Evolutionary conservation across 2,329 filamentous ascomycete genomes (phyloP).

Genomic region (Colletotrichum agaves): DNA sequence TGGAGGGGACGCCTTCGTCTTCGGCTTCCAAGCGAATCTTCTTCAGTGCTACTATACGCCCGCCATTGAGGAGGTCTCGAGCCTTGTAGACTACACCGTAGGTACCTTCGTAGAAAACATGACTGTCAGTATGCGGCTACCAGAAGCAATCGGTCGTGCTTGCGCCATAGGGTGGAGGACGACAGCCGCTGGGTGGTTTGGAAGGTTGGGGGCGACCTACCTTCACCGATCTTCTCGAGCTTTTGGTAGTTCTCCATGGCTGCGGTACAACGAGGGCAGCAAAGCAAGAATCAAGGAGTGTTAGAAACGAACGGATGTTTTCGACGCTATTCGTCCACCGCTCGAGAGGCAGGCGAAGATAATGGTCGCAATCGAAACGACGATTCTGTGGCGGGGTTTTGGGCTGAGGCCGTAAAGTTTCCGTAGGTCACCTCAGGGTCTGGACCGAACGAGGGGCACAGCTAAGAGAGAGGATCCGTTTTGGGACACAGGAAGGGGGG

Average conservation of each 20-base stretch:
- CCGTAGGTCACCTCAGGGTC: slow-evolving; percentile 26
- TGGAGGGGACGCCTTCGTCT: slow-evolving; percentile 92
- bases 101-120: slow-evolving; percentile 71
- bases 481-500: slow-evolving; percentile 1
- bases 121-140: background rate
- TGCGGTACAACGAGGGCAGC: slow-evolving; percentile 3
- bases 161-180: slow-evolving; percentile 10
- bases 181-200: background rate
- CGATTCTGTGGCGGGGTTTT: slow-evolving; percentile 26
- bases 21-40: slow-evolving; percentile 96
- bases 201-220: slow-evolving; percentile 58
- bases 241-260: slow-evolving; percentile 96
- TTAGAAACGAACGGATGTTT: background rate
- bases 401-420: slow-evolving; percentile 11
- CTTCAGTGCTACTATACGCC: slow-evolving; percentile 91
- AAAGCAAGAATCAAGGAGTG: slow-evolving; percentile 13
- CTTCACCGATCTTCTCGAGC: slow-evolving; percentile 96
- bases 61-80: slow-evolving; percentile 81
- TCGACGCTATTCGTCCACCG: background rate
- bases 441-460: slow-evolving; percentile 32
- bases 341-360: background rate
- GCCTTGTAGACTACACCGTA: slow-evolving; percentile 98
- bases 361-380: slow-evolving; percentile 5
- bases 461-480: slow-evolving; percentile 20
- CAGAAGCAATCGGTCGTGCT: background rate